A percentile compares a stretch with the other conserved stretches of the same genome.
Evolutionary conservation across 768 basidiomycete genomes (phyloP).

Genomic region (Mrakia gelida): DNA sequence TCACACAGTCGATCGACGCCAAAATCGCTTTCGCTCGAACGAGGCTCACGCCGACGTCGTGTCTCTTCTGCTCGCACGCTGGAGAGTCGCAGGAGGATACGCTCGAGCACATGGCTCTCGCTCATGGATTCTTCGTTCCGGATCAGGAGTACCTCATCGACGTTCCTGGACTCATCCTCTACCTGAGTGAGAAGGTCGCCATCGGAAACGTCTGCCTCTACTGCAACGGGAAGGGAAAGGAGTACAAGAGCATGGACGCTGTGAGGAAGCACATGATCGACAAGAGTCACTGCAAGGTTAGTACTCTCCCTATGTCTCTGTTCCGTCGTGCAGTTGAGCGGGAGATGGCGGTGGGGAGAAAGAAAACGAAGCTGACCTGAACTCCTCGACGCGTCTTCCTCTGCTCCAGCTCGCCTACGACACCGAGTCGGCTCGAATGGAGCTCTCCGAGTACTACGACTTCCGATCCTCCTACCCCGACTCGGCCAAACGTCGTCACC

Average conservation of each 20-base stretch:
- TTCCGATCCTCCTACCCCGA: constrained; percentile 75
- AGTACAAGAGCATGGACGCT: constrained; percentile 78
- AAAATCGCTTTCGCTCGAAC: constrained; percentile 68
- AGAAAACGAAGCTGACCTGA: too few relatives aligned
- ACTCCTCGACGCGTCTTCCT: background rate
- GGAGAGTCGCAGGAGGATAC: constrained; percentile 57
- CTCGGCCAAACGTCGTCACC: constrained; percentile 39
- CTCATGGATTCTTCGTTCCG: constrained; percentile 93
- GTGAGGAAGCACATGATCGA: constrained; percentile 93
- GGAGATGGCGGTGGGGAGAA: background rate
- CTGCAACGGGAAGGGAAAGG: constrained; percentile 71
- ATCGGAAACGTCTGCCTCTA: constrained; percentile 90
- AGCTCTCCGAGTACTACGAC: constrained; percentile 89
- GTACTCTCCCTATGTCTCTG: background rate
- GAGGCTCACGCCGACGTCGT: constrained; percentile 60
- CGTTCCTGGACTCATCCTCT: constrained; percentile 69
- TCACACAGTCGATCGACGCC: constrained; percentile 61
- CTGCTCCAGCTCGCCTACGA: constrained; percentile 66
- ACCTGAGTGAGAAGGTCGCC: constrained; percentile 88
- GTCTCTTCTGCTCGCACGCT: constrained; percentile 73
- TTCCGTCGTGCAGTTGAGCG: background rate
- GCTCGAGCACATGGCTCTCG: constrained; percentile 76
- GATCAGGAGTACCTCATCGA: constrained; percentile 88
- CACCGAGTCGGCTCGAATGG: constrained; percentile 68
- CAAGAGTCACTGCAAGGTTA: constrained; percentile 78